Conservation (phyloP, 129 eudicot species). For the Saussurea involucrata region DNA sequence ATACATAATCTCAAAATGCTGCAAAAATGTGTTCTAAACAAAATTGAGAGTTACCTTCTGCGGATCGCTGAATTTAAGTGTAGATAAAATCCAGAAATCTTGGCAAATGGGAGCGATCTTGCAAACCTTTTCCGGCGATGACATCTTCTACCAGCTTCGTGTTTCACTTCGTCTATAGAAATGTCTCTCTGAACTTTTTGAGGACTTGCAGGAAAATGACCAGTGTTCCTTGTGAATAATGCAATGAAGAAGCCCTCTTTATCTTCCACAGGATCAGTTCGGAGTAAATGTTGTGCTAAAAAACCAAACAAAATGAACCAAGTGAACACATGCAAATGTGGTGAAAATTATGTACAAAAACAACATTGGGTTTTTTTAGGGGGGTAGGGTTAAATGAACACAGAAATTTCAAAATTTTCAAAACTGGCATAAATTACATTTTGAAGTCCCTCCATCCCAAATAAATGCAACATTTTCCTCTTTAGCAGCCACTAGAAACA, state of each 20-base stretch:
- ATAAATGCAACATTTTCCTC: background rate
- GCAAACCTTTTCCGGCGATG: slow-evolving; percentile 8
- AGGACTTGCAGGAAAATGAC: background rate
- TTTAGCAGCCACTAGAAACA: background rate
- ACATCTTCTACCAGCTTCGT: background rate
- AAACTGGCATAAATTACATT: no score
- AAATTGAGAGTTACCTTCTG: slow-evolving; percentile 11
- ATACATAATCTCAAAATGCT: slow-evolving; percentile 15
- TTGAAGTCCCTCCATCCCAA: background rate
- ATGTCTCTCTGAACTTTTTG: slow-evolving; percentile 1
- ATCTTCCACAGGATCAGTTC: slow-evolving; percentile 71
- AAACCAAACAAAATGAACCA: background rate
- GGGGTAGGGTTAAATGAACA: no score
- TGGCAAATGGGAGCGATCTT: slow-evolving; percentile 31
- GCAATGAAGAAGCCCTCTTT: slow-evolving; percentile 97
- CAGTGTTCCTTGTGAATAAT: slow-evolving; percentile 53
- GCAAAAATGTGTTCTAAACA: slow-evolving; percentile 22
- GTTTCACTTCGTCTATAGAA: background rate
- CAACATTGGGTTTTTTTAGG: background rate
- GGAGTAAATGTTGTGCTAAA: slow-evolving; percentile 71
- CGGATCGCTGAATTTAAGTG: slow-evolving; percentile 12
- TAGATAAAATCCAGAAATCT: slow-evolving; percentile 42
- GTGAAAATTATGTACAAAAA: background rate
- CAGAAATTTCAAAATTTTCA: no score
- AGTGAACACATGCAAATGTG: background rate